Evolutionary conservation across 192 early-diverging fungal species (phyloP), one percentile per base, ranked within the genome.

Genomic region (Backusella mclennaniae): DNA sequence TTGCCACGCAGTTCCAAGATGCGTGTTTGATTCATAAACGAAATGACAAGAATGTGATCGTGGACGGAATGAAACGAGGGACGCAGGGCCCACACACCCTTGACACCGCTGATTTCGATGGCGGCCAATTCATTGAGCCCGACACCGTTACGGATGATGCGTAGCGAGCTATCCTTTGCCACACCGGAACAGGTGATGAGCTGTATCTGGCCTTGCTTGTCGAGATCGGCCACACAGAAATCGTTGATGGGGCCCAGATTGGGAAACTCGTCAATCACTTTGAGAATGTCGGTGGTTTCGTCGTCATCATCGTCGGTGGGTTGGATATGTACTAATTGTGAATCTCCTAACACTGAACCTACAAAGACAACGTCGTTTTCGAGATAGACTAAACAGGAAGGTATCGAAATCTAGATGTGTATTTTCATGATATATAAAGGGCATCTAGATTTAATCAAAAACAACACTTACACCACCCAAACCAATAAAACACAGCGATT

Each of bases 71-170:
- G 85, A 35, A 88, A 80, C 0, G 73, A 71, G n/a, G 88, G 79
- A 12, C 86, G 83, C 39, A 95, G 73, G 23, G 93, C 87, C 94
- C 95, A 97, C 0, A 95, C 81, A 2, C 90, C 88, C 69, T 87
- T 88, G 15, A 96, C 80, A 19, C 95, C 95, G 26, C 74, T 80
- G 3, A 95, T 84, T 11, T 89, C 87, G 36, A 94, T 66, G 0
- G 83, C 77, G 0, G 88, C 92, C n/a, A 92, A 76, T 31, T 88
- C 87, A 39, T 92, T 89, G n/a, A 99, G 89, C 3, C 96, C 97
- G 26, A 99, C 90, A 11, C 98, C 98, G 81, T 95, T 96, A 46
- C 95, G 87, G 56, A 99, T 92, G 29, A 97, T 87, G 19, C 96
- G 85, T 33, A 99, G 81, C 0, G 90, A 89, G 1, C 95, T 93